These are phyloP conservation scores for Aureobasidium zeae DNA, from an alignment of 2,329 filamentous ascomycete species.

Conservation along the genomic window DNA sequence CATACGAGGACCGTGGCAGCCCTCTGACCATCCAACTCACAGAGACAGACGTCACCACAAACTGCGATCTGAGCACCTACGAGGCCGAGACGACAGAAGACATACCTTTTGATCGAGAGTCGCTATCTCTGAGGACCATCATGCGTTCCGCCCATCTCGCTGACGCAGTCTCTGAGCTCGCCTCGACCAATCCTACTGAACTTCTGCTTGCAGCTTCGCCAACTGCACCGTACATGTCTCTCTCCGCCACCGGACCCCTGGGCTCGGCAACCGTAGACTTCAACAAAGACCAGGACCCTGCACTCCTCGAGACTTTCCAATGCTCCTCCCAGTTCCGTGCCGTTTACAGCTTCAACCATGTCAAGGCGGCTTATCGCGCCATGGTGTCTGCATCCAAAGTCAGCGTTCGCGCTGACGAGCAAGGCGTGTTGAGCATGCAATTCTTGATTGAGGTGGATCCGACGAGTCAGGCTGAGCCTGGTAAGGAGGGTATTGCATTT, in stretches of 20 bases:
- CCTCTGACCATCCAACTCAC: slow-evolving; percentile 85
- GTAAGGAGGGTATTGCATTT: slow-evolving; percentile 49
- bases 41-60: slow-evolving; percentile 89
- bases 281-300: slow-evolving; percentile 24
- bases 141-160: slow-evolving; percentile 70
- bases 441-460: slow-evolving; percentile 85
- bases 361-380: slow-evolving; percentile 79
- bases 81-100: slow-evolving; percentile 46
- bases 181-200: slow-evolving; percentile 52
- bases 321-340: slow-evolving; percentile 52
- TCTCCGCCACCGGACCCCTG: slow-evolving; percentile 56
- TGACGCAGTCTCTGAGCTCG: slow-evolving; percentile 61
- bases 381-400: slow-evolving; percentile 92
- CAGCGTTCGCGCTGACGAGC: slow-evolving; percentile 74
- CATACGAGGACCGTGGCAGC: slow-evolving; percentile 64
- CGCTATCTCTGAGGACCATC: slow-evolving; percentile 83
- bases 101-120: slow-evolving; percentile 78
- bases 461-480: slow-evolving; percentile 17
- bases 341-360: slow-evolving; percentile 75
- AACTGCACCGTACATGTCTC: slow-evolving; percentile 55
- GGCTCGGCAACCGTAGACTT: slow-evolving; percentile 54
- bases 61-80: slow-evolving; percentile 84
- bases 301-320: slow-evolving; percentile 63
- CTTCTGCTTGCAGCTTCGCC: slow-evolving; percentile 43
- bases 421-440: slow-evolving; percentile 87